A percentile compares a stretch with the other conserved stretches of the same genome.
Evolutionary conservation across 768 basidiomycete genomes (phyloP).

Genomic region (Filobasidium wieringae): DNA sequence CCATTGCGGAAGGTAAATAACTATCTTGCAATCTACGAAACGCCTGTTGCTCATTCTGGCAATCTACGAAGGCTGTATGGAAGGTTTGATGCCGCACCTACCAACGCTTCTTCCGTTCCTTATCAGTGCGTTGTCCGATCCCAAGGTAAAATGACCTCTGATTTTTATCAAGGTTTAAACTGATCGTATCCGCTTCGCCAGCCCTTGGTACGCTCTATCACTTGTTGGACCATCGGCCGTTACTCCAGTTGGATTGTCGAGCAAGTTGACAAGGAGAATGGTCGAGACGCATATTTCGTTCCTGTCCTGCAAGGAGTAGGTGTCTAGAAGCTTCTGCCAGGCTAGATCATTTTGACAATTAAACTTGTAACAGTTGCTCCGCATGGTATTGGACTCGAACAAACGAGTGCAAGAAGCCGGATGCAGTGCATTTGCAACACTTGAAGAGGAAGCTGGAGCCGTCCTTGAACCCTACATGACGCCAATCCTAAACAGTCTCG

Average conservation of each 20-base stretch:
- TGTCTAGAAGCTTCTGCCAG: conserved; percentile 13
- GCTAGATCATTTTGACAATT: too few relatives aligned
- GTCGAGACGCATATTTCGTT: conserved; percentile 80
- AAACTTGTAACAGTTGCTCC: conserved; percentile 59
- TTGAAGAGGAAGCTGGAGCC: conserved; percentile 90
- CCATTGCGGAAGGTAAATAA: conserved; percentile 85
- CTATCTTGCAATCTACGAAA: background rate
- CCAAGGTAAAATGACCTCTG: conserved; percentile 51
- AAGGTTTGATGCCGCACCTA: conserved; percentile 85
- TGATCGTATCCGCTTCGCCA: conserved; percentile 33
- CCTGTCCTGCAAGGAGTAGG: conserved; percentile 96
- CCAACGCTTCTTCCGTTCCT: conserved; percentile 87
- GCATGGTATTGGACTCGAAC: conserved; percentile 95
- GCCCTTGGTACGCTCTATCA: conserved; percentile 95
- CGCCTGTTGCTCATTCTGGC: background rate
- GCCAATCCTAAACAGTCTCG: conserved; percentile 85
- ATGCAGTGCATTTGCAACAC: conserved; percentile 94
- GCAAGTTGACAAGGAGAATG: conserved; percentile 52
- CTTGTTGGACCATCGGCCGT: conserved; percentile 98
- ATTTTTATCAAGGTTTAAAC: background rate
- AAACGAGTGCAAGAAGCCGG: conserved; percentile 99
- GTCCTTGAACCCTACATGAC: conserved; percentile 88
- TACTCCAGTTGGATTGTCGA: conserved; percentile 88
- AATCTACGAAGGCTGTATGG: conserved; percentile 67
- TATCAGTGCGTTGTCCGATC: conserved; percentile 75